These are phyloP conservation scores for Pleurotus ostreatus DNA, from an alignment of 768 basidiomycete genomes.

Conservation along the genomic window DNA sequence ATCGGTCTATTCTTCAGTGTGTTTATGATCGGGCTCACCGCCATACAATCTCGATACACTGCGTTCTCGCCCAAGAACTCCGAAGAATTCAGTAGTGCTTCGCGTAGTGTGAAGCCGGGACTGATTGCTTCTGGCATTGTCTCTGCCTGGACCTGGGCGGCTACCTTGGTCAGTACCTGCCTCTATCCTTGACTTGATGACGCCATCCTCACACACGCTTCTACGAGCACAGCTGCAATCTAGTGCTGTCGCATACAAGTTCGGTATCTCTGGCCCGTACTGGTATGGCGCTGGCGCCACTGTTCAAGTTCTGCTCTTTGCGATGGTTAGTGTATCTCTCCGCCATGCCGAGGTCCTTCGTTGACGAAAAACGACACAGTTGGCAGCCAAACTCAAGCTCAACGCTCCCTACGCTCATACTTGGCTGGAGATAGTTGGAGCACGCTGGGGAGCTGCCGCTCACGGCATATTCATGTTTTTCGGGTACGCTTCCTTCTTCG, in stretches of 20 bases:
- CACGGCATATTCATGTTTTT: conserved; percentile 90
- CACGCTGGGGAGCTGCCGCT: conserved; percentile 74
- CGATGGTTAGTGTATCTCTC: conserved; percentile 43
- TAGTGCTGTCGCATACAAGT: conserved; percentile 82
- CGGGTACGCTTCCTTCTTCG: conserved; percentile 38
- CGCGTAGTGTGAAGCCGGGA: conserved; percentile 83
- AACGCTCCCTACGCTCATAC: conserved; percentile 88
- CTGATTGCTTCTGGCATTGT: conserved; percentile 92
- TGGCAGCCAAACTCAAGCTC: conserved; percentile 88
- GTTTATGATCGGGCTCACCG: conserved; percentile 76
- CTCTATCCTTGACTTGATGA: neutral
- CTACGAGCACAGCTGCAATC: conserved; percentile 56
- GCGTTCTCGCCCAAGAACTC: conserved; percentile 72
- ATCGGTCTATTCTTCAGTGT: conserved; percentile 87
- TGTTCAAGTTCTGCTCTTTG: conserved; percentile 88
- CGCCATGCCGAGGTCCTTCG: neutral
- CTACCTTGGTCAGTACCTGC: conserved; percentile 52
- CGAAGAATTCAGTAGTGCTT: conserved; percentile 83
- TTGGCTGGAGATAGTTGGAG: conserved; percentile 83
- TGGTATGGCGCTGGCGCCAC: conserved; percentile 92
- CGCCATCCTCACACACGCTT: too few species aligned
- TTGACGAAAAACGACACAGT: conserved; percentile 28
- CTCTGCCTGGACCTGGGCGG: conserved; percentile 90
- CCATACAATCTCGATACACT: conserved; percentile 82
- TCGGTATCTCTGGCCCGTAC: conserved; percentile 82